Evolutionary conservation across 177 flowering plant genomes (phyloP).

Genomic region (Telopea speciosissima): DNA sequence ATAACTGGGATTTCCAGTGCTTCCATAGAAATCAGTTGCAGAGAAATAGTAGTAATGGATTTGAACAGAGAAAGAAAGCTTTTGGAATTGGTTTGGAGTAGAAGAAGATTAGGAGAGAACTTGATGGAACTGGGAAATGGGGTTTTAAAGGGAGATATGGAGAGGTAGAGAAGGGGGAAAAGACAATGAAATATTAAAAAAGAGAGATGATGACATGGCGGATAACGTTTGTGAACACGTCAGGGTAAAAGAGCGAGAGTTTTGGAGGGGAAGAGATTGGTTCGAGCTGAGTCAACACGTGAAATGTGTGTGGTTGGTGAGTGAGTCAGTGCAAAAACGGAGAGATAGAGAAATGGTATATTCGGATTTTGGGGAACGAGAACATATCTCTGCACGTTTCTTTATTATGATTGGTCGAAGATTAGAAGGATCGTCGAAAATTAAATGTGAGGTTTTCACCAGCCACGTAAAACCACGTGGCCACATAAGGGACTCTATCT

Average conservation of each 20-base stretch:
- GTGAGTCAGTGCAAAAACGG: too few species aligned
- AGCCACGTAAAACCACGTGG: too few species aligned
- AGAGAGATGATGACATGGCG: background rate
- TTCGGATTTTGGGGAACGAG: too few species aligned
- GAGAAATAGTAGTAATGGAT: background rate
- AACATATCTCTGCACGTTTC: too few species aligned
- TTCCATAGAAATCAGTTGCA: background rate
- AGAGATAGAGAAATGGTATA: too few species aligned
- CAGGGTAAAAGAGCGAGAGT: background rate
- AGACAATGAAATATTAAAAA: background rate
- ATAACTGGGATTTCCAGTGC: slow-evolving; percentile 51
- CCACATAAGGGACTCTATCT: too few species aligned
- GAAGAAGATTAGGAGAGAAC: background rate
- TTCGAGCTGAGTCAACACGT: background rate
- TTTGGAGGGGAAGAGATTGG: background rate
- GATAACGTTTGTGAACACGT: background rate
- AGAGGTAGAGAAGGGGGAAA: background rate
- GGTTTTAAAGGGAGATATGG: background rate
- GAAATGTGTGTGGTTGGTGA: too few species aligned
- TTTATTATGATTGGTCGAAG: too few species aligned
- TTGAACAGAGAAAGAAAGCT: background rate
- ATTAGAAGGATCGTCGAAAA: too few species aligned
- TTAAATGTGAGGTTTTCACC: too few species aligned
- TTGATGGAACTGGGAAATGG: background rate
- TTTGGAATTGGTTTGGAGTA: background rate